Base-by-base conservation (phyloP, 225 moss, liverwort and hornwort species). In the Physcomitrellopsis africana region DNA sequence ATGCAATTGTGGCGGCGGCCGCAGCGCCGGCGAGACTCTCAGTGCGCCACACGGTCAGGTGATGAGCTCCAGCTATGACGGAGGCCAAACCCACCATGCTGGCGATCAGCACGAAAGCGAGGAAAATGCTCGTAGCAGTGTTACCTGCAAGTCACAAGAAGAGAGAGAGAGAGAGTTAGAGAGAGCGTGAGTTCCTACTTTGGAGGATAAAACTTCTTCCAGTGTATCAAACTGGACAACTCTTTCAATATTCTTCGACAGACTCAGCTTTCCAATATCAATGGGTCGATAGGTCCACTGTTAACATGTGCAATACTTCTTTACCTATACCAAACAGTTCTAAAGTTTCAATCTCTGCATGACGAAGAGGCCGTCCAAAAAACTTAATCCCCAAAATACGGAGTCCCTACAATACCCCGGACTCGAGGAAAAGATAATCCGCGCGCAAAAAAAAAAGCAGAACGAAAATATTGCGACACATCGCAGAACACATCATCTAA, bases 71-170 rank as follows among this genome's bases (percentile, higher is more conserved):
- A 24, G 87, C 87, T 16, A 87, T 27, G 8, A 11, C 4, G 0
- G 87, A 87, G 0, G 87, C 87, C 26, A 87, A 5, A 2, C 87
- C 87, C 23, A 82, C 87, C 82, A 87, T 1, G 69, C 82, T 81
- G 0, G 85, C 84, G 59, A 87, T 7, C 74, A 87, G 26, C 60
- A 58, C 80, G 22, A 84, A 67, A 0, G 0, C 0, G 1, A 87
- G 60, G 51, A 87, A 87, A 0, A 27, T 0, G 0, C 0, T 0
- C 0, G 85, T 85, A 1, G 15, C 79, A 2, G 0, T 0, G 29
- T 85, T 85, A 0, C 65, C 85, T 85, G 67, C 24, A 69, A 60
- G 43, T n/a, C 1, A 55, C 1, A 12, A 0, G 0, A 17, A 6
- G 1, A 16, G 5, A 43, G 17, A 54, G 2, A 60, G 1, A 49